Evolutionary conservation across 495 filamentous ascomycete genomes (phyloP).

Genomic region (Astrothelium subdiscretum): DNA sequence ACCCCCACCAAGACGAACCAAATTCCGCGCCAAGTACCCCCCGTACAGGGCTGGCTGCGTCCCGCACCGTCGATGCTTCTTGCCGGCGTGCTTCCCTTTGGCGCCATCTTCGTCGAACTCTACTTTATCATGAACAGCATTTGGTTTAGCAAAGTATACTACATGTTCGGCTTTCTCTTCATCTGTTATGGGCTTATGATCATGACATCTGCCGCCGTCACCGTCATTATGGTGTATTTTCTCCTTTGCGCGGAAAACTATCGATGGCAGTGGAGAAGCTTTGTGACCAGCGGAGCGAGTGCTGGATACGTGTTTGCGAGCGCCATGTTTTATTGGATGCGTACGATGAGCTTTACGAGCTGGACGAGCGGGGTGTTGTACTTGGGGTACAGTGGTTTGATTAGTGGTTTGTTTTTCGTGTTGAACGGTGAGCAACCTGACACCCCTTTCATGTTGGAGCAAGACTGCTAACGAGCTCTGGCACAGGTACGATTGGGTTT

Average conservation of each 20-base stretch:
- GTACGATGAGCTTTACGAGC: conserved; percentile 71
- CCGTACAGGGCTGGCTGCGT: conserved; percentile 64
- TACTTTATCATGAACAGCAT: conserved; percentile 98
- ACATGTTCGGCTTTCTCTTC: conserved; percentile 99
- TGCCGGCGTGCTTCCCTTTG: conserved; percentile 86
- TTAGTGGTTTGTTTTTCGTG: conserved; percentile 86
- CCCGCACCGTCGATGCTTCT: conserved; percentile 78
- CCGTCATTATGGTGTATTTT: conserved; percentile 88
- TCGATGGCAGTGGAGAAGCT: conserved; percentile 96
- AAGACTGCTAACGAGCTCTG: too few species aligned
- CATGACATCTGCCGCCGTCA: conserved; percentile 84
- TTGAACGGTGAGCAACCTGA: conserved; percentile 61
- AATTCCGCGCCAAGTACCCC: conserved; percentile 92
- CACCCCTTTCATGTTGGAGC: not conserved
- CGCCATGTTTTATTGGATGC: conserved; percentile 77
- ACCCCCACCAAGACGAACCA: conserved; percentile 91
- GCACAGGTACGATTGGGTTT: conserved; percentile 87
- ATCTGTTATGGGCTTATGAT: conserved; percentile 97
- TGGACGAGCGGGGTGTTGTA: conserved; percentile 81
- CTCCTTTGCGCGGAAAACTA: conserved; percentile 93
- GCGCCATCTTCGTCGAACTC: conserved; percentile 92
- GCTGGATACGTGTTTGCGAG: conserved; percentile 84
- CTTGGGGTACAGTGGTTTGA: conserved; percentile 79
- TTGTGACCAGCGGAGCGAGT: conserved; percentile 75
- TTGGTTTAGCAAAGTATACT: conserved; percentile 97